Percentiles rank a stretch among this genome's conserved stretches.
These are phyloP conservation scores for Plasmodium blacklocki DNA, from an alignment of 169 alveolate genomes.

Conservation along the genomic window DNA sequence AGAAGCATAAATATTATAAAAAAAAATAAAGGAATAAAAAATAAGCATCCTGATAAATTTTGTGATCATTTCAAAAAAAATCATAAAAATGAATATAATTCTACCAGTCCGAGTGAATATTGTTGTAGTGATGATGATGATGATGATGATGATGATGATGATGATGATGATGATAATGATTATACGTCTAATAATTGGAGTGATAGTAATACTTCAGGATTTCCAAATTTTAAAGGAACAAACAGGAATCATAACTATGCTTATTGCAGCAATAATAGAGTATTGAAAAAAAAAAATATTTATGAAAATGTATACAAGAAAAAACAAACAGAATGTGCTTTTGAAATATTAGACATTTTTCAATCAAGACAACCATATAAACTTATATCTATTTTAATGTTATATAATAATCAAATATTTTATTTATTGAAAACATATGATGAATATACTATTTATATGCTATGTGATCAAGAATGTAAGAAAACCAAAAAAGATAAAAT, in stretches of 20 bases:
- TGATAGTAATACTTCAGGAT: neutral
- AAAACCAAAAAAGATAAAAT: neutral
- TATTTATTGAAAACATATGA: conserved; percentile 11
- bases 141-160: neutral
- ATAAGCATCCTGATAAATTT: too few relatives aligned
- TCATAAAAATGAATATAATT: too few relatives aligned
- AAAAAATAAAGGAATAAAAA: too few relatives aligned
- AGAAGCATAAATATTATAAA: too few relatives aligned
- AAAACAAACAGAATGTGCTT: neutral
- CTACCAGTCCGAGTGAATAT: neutral
- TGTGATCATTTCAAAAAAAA: too few relatives aligned
- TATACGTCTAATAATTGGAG: neutral
- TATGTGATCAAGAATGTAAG: conserved; percentile 1
- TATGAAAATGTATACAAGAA: too few relatives aligned
- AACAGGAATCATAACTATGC: neutral
- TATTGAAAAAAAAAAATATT: neutral
- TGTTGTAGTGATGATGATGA: neutral
- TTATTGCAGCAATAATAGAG: neutral
- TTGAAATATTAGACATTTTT: conserved; percentile 12
- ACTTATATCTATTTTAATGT: conserved; percentile 20
- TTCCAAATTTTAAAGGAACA: too few relatives aligned
- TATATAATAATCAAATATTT: conserved; percentile 22
- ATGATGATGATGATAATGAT: neutral
- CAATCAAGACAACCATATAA: neutral
- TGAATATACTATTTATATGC: conserved; percentile 15